These are phyloP conservation scores for Blumeria hordei DNA, from an alignment of 2,329 filamentous ascomycete genomes.

Conservation along the genomic window DNA sequence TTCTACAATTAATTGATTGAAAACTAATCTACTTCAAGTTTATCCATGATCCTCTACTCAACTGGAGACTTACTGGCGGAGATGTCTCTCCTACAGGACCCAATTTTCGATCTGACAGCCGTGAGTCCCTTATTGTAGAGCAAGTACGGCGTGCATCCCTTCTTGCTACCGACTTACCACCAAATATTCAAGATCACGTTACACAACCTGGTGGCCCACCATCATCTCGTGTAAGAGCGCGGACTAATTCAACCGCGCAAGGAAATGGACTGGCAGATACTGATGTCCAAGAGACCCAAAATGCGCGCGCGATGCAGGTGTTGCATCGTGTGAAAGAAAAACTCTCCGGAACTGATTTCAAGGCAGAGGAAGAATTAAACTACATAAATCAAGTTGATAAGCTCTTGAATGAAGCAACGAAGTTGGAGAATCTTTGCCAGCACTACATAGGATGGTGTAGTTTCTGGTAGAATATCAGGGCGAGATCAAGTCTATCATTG, in stretches of 20 bases:
- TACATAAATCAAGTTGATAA: conserved; percentile 82
- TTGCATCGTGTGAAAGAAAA: conserved; percentile 85
- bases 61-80: conserved; percentile 57
- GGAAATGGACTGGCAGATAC: conserved; percentile 12
- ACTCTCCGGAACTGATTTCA: conserved; percentile 81
- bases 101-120: conserved; percentile 38
- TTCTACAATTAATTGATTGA: neutral
- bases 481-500: too few species aligned
- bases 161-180: conserved; percentile 35
- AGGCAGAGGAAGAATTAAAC: conserved; percentile 58
- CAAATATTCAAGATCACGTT: conserved; percentile 21
- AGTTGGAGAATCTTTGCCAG: conserved; percentile 90
- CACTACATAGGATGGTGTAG: conserved; percentile 99
- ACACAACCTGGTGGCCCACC: conserved; percentile 21
- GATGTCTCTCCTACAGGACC: conserved; percentile 36
- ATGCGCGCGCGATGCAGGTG: conserved; percentile 78
- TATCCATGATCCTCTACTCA: conserved; percentile 96
- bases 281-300: conserved; percentile 56
- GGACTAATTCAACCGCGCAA: conserved; percentile 32
- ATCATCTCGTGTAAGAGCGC: conserved; percentile 25
- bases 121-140: conserved; percentile 24
- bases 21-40: conserved; percentile 26
- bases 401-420: conserved; percentile 83
- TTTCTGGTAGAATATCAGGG: conserved; percentile 44
- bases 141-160: conserved; percentile 40